Evolutionary conservation across 2,329 filamentous ascomycete species (phyloP), one percentile per base, ranked within the genome.

Genomic region (Exophiala spinifera): DNA sequence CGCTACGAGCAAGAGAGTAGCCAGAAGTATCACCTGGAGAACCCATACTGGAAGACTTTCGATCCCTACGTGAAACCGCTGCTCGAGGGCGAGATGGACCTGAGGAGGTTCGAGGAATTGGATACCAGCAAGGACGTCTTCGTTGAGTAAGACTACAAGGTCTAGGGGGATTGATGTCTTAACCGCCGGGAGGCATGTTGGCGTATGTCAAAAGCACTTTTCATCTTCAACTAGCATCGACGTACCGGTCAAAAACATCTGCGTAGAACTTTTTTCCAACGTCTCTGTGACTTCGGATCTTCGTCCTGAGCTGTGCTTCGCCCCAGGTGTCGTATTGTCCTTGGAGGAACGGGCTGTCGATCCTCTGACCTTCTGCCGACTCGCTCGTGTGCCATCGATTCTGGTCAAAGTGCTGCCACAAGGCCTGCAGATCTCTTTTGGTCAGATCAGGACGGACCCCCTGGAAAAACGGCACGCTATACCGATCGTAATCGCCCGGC

Each of bases 41-140:
- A 88, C 70, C 85, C 85, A 0, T 88, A 88, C 76, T 88, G 84
- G 84, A 80, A 87, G 74, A 88, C 86, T 1, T 89, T 89, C 64
- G 86, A 89, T 67, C 84, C 85, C 4, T 57, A 60, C 25, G 86
- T 89, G 25, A 75, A 83, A 45, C 87, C 86, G 2, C 67, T 89
- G 54, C 71, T 90, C 47, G 85, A 84, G 62, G 57, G 57, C 17
- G 79, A 80, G 7, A 89, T 89, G 85, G 86, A 89, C 67, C 68
- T 89, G 57, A 74, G 85, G 50, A 74, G 86, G 43, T 79, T 82
- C 60, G 82, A 88, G 68, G 87, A 90, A 71, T 69, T 87, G 64
- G 82, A 86, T 59, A 82, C 79, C 10, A 63, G 57, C 51, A 53
- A 60, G 42, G 62, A 61, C 44, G 57, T 63, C 6, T 49, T 60